A percentile compares a stretch with the other conserved stretches of the same genome.
Evolutionary conservation across 805 yeast species (phyloP).

Genomic region (Saccharomyces cerevisiae): DNA sequence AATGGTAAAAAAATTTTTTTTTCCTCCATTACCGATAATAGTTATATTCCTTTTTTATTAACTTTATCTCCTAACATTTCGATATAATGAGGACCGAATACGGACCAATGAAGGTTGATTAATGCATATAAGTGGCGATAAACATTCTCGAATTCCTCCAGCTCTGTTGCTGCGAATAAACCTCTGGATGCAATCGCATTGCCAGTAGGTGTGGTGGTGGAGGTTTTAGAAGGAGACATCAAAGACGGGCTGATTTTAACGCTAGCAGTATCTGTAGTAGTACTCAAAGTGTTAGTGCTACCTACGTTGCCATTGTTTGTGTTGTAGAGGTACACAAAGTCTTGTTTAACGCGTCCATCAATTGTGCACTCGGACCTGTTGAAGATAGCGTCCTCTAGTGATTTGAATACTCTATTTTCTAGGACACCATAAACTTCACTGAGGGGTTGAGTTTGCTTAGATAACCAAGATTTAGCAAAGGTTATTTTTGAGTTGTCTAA

Average conservation of each 20-base stretch:
- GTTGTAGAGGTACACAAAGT: slow-evolving; percentile 26
- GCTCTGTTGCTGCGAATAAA: slow-evolving; percentile 21
- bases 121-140: slow-evolving; percentile 56
- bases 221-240: slow-evolving; percentile 5
- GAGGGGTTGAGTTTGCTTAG: slow-evolving; percentile 78
- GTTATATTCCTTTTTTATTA: background rate
- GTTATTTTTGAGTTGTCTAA: slow-evolving; percentile 29
- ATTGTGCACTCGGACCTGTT: slow-evolving; percentile 24
- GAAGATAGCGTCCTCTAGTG: slow-evolving; percentile 35
- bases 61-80: slow-evolving; percentile 31
- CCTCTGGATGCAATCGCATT: slow-evolving; percentile 6
- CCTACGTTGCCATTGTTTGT: slow-evolving; percentile 3
- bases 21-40: background rate
- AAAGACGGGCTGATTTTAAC: slow-evolving; percentile 3
- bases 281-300: slow-evolving; percentile 4
- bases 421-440: slow-evolving; percentile 68
- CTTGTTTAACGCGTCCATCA: slow-evolving; percentile 35
- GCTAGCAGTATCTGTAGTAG: slow-evolving; percentile 4
- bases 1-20: background rate
- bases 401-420: slow-evolving; percentile 57
- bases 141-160: slow-evolving; percentile 50
- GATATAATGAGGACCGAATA: slow-evolving; percentile 63
- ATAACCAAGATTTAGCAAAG: slow-evolving; percentile 70
- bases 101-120: slow-evolving; percentile 74
- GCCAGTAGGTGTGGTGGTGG: slow-evolving; percentile 7